Percentiles rank a stretch among this genome's conserved stretches.
Conservation (phyloP, 2,329 filamentous ascomycete species). For the Penicillium psychrosexuale region DNA sequence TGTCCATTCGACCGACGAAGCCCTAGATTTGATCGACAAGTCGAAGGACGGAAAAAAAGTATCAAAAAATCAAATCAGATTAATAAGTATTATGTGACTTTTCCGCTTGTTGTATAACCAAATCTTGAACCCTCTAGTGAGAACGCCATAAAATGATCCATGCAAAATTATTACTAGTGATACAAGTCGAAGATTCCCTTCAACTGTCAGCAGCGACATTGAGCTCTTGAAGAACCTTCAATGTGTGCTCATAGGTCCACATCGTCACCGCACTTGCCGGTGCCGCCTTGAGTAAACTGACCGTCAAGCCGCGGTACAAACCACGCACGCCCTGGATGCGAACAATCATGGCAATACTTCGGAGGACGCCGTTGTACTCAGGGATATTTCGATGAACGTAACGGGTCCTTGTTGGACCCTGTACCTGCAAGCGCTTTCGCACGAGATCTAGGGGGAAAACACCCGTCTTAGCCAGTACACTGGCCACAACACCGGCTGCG, state of each 20-base stretch:
- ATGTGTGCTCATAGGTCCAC: constrained; percentile 83
- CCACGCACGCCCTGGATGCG: constrained; percentile 71
- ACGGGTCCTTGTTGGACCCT: constrained; percentile 74
- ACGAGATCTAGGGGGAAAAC: constrained; percentile 94
- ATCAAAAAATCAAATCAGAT: too few relatives aligned
- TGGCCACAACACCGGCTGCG: constrained; percentile 73
- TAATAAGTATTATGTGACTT: neutral
- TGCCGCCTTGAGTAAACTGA: constrained; percentile 88
- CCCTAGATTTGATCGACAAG: too few relatives aligned
- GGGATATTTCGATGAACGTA: constrained; percentile 90
- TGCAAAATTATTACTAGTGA: neutral
- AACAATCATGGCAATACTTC: constrained; percentile 66
- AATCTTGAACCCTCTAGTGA: neutral
- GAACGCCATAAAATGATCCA: constrained; percentile 8
- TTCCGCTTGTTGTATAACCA: neutral
- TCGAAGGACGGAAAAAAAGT: too few relatives aligned
- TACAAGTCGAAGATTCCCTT: neutral
- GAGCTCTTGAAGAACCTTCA: constrained; percentile 56
- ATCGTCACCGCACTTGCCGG: constrained; percentile 90
- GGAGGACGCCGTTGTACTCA: constrained; percentile 67
- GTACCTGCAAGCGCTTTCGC: constrained; percentile 88
- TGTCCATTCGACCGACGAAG: too few relatives aligned
- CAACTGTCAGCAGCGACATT: constrained; percentile 21
- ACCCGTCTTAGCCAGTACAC: constrained; percentile 77
- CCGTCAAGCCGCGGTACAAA: constrained; percentile 80